A percentile compares a stretch with the other conserved stretches of the same genome.
phyloP scores from a whole-genome alignment of 75 land plant species.

The Sequoia sempervirens region DNA sequence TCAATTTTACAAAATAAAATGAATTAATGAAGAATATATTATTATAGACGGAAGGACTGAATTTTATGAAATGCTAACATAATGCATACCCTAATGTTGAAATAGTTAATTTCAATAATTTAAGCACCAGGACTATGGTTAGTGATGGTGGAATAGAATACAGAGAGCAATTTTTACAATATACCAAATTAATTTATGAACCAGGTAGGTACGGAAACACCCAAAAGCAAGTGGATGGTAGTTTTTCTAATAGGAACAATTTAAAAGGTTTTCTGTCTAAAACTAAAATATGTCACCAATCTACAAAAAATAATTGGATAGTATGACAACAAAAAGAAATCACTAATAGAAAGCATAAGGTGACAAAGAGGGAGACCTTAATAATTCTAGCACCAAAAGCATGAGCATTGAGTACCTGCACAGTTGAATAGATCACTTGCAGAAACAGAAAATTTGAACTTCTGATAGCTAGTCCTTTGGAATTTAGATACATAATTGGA shows the following conservation, averaged over 20 bases:
- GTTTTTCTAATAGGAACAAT: neutral
- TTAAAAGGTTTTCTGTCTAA: neutral
- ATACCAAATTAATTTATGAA: neutral
- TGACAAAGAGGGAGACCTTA: slow-evolving; percentile 49
- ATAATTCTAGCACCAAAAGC: slow-evolving; percentile 65
- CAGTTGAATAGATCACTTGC: neutral
- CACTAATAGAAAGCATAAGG: neutral
- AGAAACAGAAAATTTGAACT: neutral
- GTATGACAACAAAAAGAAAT: neutral
- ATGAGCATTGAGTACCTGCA: slow-evolving; percentile 70
- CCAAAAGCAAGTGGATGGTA: neutral
- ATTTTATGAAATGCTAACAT: neutral
- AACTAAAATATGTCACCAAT: neutral
- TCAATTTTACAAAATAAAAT: neutral
- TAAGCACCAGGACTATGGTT: neutral
- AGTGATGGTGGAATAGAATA: neutral
- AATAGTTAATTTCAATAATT: neutral
- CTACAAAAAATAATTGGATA: neutral
- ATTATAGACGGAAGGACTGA: neutral
- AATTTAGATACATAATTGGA: neutral
- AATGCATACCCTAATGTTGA: neutral
- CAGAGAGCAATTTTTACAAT: neutral
- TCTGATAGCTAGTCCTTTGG: neutral
- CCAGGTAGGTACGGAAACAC: neutral
- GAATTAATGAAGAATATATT: neutral